Base-by-base conservation (phyloP, 345 rosid species). In the Brassica rapa region DNA sequence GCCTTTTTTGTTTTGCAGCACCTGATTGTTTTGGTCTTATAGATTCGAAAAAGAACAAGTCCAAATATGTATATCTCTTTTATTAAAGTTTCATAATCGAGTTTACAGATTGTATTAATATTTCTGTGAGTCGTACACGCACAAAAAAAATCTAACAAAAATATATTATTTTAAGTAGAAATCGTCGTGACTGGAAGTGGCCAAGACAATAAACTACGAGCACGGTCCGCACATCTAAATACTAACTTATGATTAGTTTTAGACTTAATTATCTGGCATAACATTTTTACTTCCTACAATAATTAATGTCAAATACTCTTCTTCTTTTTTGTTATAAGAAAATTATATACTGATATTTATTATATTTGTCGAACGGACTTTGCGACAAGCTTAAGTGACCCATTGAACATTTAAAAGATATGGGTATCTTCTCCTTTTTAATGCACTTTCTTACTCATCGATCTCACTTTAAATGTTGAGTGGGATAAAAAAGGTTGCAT, bases 341-440 rank as follows among this genome's bases (percentile, higher is more conserved):
- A 9, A 35, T 35, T 7, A 8, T 35, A 46, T 66, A 10, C 65
- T 72, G 41, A 55, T 55, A 35, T 66, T 65, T 19, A 33, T 65
- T 23, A 37, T 19, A 21, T 8, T 23, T 21, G 49, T 60, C 37
- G 19, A 76, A 68, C 61, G 62, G 11, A 43, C 74, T 49, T 77
- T 77, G 56, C 75, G 70, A 69, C 56, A 70, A 61, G 55, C 70
- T 62, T 69, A 62, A 76, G 80, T 77, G 80, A 7, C 8, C 70
- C 70, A 51, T 77, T 51, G 75, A 11, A 70, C 56, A 49, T 70
- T 29, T 5, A 70, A 69, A 25, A 25, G 80, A 76, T 46, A 69
- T 68, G 19, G 37, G 66, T 49, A 69, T 46, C 55, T 76, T 77
- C 70, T 77, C 41, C 43, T 77, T 70, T 51, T 33, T 14, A 77